phyloP scores from a whole-genome alignment of 2,329 filamentous ascomycete genomes.

The Aspergillus ochraceus region DNA sequence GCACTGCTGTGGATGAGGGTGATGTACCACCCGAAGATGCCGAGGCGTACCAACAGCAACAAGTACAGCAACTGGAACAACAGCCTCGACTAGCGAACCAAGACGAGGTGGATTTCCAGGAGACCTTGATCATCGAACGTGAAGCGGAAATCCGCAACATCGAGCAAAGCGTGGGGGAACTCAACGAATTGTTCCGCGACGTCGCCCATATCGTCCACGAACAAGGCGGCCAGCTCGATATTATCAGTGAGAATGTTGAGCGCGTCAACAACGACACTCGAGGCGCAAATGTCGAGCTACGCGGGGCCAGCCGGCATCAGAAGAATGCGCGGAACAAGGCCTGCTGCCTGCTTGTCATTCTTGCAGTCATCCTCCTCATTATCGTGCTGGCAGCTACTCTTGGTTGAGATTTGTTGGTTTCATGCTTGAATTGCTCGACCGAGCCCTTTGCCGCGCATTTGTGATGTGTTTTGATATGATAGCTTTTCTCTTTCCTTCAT shows the following conservation, averaged over 20 bases:
- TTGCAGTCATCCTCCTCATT: slow-evolving; percentile 85
- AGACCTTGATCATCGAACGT: slow-evolving; percentile 90
- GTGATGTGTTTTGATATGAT: slow-evolving; percentile 11
- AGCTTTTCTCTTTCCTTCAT: slow-evolving; percentile 22
- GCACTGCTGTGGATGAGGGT: slow-evolving; percentile 69
- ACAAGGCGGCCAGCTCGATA: slow-evolving; percentile 85
- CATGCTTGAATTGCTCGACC: background rate
- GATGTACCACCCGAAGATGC: slow-evolving; percentile 30
- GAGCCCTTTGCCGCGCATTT: background rate
- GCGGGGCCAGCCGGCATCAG: slow-evolving; percentile 86
- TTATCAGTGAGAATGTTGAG: slow-evolving; percentile 85
- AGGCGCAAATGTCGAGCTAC: slow-evolving; percentile 81
- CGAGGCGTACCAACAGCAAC: slow-evolving; percentile 58
- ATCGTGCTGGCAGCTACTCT: slow-evolving; percentile 83
- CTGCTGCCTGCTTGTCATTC: slow-evolving; percentile 84
- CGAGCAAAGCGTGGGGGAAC: slow-evolving; percentile 89
- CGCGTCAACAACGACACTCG: slow-evolving; percentile 77
- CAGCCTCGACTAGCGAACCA: slow-evolving; percentile 81
- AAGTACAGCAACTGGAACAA: slow-evolving; percentile 74
- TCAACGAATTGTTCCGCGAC: slow-evolving; percentile 96
- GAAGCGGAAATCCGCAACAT: slow-evolving; percentile 97
- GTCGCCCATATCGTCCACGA: slow-evolving; percentile 97
- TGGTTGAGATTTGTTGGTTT: slow-evolving; percentile 52
- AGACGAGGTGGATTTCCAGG: slow-evolving; percentile 96
- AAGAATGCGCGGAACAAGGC: slow-evolving; percentile 93